A percentile compares a stretch with the other conserved stretches of the same genome.
Conservation (phyloP, 2,329 filamentous ascomycete genomes). For the Aspergillus fumigatiaffinis region DNA sequence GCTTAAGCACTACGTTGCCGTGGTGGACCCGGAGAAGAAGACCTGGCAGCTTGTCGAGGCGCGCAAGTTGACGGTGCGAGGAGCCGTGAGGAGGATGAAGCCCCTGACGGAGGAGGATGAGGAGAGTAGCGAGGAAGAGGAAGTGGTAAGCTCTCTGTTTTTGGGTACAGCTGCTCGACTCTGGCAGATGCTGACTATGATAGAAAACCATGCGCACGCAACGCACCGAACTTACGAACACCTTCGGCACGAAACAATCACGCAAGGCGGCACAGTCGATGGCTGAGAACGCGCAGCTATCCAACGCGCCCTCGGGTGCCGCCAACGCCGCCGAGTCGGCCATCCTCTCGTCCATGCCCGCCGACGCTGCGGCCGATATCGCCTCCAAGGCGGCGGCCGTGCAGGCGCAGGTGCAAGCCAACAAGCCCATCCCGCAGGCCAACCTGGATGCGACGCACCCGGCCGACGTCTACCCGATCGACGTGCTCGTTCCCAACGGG, state of each 20-base stretch:
- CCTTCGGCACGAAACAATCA: constrained; percentile 50
- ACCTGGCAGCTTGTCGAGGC: constrained; percentile 53
- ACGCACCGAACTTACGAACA: constrained; percentile 43
- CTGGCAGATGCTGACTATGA: not conserved
- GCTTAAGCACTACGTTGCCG: constrained; percentile 58
- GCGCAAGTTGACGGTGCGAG: constrained; percentile 54
- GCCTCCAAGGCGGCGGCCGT: constrained; percentile 31
- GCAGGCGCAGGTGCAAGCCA: constrained; percentile 42
- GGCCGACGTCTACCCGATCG: constrained; percentile 44
- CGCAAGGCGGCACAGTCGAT: constrained; percentile 46
- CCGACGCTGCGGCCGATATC: constrained; percentile 27
- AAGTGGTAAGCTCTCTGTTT: constrained; percentile 20
- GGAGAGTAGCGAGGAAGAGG: constrained; percentile 25
- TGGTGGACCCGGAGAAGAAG: constrained; percentile 54
- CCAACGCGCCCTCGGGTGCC: constrained; percentile 33
- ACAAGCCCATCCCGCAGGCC: constrained; percentile 44
- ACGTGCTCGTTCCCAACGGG: constrained; percentile 40
- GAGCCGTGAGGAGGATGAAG: constrained; percentile 36
- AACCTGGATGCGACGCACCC: constrained; percentile 43
- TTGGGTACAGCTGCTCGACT: not conserved
- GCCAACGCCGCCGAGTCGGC: constrained; percentile 40
- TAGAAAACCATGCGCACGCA: constrained; percentile 38
- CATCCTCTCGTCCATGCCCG: constrained; percentile 41
- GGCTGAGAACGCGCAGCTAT: constrained; percentile 46
- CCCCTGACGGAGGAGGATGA: constrained; percentile 25